Base-by-base conservation (phyloP, 1,284 basidiomycete species). In the Malassezia slooffiae region DNA sequence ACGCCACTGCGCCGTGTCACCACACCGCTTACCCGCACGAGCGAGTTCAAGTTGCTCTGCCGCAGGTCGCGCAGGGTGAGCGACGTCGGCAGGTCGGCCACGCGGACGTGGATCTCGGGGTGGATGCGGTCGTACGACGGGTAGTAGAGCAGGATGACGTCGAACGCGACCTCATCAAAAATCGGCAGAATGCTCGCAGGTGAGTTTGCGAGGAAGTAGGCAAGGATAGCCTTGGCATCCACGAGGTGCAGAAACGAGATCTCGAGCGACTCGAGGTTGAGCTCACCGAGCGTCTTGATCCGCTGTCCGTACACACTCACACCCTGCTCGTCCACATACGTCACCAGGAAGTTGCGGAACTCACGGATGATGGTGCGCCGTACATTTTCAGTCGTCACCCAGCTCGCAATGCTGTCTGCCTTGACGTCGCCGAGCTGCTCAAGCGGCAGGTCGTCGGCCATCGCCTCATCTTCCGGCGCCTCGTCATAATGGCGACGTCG, bases 351-450 rank as follows among this genome's bases (percentile, higher is more conserved):
- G 61, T 88, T 81, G 41, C 85, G 79, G 76, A 97, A 96, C 70
- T 95, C 86, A 55, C 83, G 81, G 55, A 85, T 77, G 56, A 97
- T 89, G 1, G 91, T 84, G 41, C 84, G 76, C 52, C 84, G 80
- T 48, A 97, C 91, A 34, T 83, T 80, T 47, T 90, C 87, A 42
- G 83, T 82, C 12, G 87, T 81, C 56, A 97, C 87, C 93, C 93
- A 99, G 70, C 93, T 89, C 7, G 85, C 84, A 42, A 97, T 88
- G 15, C 87, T 89, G 62, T 90, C 86, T 23, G 90, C 86, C 70
- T 96, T 96, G 75, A 97, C 86, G 64, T 99, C 91, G 54, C 85
- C 86, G 11, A 99, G 75, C 73, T 99, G 89, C 68, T 97, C 91
- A 34, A 95, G 72, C 0, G 90, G 88, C 45, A 99, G 76, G 70